Conservation (phyloP, 192 early-diverging fungal genomes). For the Geranomyces michiganensis region DNA sequence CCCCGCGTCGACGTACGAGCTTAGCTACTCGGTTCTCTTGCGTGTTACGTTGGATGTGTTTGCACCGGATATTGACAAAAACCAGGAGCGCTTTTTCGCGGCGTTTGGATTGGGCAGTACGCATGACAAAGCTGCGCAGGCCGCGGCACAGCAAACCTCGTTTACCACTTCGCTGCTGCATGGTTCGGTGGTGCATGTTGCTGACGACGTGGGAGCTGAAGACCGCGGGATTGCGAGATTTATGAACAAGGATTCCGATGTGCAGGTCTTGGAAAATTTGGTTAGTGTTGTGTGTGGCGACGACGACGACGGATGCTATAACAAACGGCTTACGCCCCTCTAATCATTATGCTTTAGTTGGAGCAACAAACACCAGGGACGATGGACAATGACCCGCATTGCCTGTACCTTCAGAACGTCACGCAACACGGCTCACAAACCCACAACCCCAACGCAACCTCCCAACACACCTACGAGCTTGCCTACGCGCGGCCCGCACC, state of each 20-base stretch:
- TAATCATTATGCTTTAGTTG: constrained; percentile 47
- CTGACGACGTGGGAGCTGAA: constrained; percentile 34
- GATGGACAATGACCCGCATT: constrained; percentile 67
- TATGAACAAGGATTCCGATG: constrained; percentile 40
- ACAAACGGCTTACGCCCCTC: no score
- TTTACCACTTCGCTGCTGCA: constrained; percentile 41
- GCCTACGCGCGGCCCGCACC: constrained; percentile 34
- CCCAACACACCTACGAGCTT: constrained; percentile 19
- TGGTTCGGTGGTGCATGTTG: constrained; percentile 32
- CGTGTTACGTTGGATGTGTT: constrained; percentile 44
- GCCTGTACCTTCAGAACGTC: constrained; percentile 30
- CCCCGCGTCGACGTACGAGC: constrained; percentile 56
- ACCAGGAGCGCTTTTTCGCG: constrained; percentile 6
- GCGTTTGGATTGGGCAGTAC: not conserved
- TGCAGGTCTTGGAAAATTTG: constrained; percentile 47
- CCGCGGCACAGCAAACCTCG: constrained; percentile 15
- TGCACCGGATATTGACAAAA: constrained; percentile 56
- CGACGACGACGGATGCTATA: no score
- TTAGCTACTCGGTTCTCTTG: constrained; percentile 40
- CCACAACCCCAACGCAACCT: constrained; percentile 19
- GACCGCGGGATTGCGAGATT: constrained; percentile 39
- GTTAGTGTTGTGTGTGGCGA: constrained; percentile 31
- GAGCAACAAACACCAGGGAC: constrained; percentile 62
- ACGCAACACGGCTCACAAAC: constrained; percentile 10
- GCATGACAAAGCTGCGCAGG: not conserved